A percentile compares a stretch with the other conserved stretches of the same genome.
Evolutionary conservation across 2,329 filamentous ascomycete species (phyloP).

Genomic region (Neonectria ditissima): DNA sequence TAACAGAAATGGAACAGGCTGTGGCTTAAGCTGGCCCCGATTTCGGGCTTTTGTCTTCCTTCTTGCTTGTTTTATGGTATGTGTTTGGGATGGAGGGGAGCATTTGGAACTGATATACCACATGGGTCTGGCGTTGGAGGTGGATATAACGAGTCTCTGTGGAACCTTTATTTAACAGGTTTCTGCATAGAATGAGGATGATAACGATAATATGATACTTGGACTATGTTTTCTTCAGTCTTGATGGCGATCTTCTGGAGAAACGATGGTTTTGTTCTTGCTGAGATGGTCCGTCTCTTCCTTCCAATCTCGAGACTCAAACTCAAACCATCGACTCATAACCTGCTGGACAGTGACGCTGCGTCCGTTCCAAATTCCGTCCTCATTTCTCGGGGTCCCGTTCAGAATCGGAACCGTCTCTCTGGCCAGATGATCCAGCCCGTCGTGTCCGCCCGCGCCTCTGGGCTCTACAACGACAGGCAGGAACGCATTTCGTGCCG

Average conservation of each 20-base stretch:
- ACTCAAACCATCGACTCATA: slow-evolving; percentile 72
- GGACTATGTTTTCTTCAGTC: neutral
- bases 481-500: slow-evolving; percentile 57
- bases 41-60: neutral
- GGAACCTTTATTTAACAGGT: slow-evolving; percentile 18
- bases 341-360: slow-evolving; percentile 69
- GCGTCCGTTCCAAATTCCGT: slow-evolving; percentile 67
- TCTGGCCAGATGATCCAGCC: slow-evolving; percentile 56
- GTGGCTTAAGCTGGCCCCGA: slow-evolving; percentile 56
- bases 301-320: slow-evolving; percentile 25
- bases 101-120: slow-evolving; percentile 52
- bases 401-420: slow-evolving; percentile 72
- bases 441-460: slow-evolving; percentile 43
- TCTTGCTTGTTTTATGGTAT: slow-evolving; percentile 27
- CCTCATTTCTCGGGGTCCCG: slow-evolving; percentile 63
- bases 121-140: slow-evolving; percentile 53
- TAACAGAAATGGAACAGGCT: slow-evolving; percentile 98
- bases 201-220: slow-evolving; percentile 22
- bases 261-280: neutral
- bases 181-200: slow-evolving; percentile 29
- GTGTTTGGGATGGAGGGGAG: slow-evolving; percentile 29
- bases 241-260: neutral
- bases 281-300: neutral
- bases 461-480: slow-evolving; percentile 63
- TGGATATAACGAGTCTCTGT: slow-evolving; percentile 32